Base-by-base conservation (phyloP, 495 filamentous ascomycete genomes). In the Daldinia caldariorum region DNA sequence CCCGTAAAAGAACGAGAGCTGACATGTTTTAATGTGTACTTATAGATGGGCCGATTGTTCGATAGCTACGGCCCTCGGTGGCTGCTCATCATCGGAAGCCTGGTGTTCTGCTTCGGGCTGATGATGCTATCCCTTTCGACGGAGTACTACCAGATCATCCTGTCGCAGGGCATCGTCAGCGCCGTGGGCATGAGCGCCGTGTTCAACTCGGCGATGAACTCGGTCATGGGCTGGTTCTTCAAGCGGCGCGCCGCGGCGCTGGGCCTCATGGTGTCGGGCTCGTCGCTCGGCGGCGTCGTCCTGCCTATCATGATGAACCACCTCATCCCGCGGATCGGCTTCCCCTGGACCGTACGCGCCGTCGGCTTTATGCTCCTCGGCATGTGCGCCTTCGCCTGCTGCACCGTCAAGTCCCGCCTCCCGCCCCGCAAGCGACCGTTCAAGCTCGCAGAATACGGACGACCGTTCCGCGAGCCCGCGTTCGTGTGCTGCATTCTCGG, bases 311-410 rank as follows among this genome's bases (percentile, higher is more conserved):
- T 94, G 85, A 85, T 93, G 45, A 74, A 85, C 9, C 81, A 85
- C 18, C 76, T 93, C 18, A 88, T 94, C 67, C 82, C 80, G 0
- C 55, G 79, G 26, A 83, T 92, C 53, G 91, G 90, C 6, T 94
- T 91, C 66, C 78, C 80, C 2, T 95, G 92, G 92, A 83, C 91
- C 3, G 88, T 94, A 81, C 87, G 92, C 16, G 84, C 83, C 35
- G 79, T 83, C 38, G 91, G 88, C 7, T 93, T 94, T 69, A 72
- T 94, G 56, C 87, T 94, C 61, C 83, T 93, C 0, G 80, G 74
- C 12, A 79, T 93, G 34, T 83, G 92, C 43, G 73, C 81, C 50
- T 81, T 92, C 65, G 82, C 86, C 26, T 91, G 88, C 71, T 51
- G 90, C 9, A 89, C 90, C 0, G 80, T 94, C 29, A 86, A 83